Conservation (phyloP, 2,329 filamentous ascomycete genomes). For the Claviceps fusiformis region DNA sequence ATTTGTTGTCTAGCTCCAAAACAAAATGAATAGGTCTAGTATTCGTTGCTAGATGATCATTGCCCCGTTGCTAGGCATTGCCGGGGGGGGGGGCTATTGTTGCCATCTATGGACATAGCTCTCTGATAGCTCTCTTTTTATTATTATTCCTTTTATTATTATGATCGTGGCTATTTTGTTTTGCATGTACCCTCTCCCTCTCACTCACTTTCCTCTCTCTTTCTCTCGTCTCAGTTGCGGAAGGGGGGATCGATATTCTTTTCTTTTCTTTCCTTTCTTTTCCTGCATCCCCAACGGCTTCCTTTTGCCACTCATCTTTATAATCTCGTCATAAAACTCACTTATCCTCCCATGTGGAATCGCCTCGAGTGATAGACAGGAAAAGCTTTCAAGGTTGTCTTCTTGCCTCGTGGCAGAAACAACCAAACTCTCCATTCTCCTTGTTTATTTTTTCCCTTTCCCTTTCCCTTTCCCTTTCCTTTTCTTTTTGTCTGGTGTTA, state of each 20-base stretch:
- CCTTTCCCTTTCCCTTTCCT: neutral
- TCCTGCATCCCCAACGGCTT: neutral
- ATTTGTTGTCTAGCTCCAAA: slow-evolving; percentile 3
- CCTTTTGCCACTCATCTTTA: neutral
- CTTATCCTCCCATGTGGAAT: neutral
- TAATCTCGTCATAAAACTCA: neutral
- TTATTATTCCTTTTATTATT: neutral
- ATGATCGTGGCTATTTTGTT: neutral
- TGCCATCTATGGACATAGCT: slow-evolving; percentile 4
- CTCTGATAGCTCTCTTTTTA: neutral
- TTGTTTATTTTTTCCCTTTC: neutral
- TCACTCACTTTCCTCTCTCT: neutral
- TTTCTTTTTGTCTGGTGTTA: neutral
- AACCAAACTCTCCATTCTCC: no score
- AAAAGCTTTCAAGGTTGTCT: neutral
- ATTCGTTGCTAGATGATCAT: slow-evolving; percentile 7
- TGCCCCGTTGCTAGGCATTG: slow-evolving; percentile 7
- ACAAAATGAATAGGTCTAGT: slow-evolving; percentile 4
- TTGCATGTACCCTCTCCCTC: neutral
- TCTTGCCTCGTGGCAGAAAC: neutral
- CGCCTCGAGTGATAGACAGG: neutral
- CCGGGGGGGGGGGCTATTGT: slow-evolving; percentile 4
- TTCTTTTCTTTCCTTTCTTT: neutral
- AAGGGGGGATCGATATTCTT: neutral
- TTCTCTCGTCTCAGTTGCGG: neutral